Evolutionary conservation across 2,329 filamentous ascomycete species (phyloP), one percentile per base, ranked within the genome.

Genomic region (Arthrobotrys conoides): DNA sequence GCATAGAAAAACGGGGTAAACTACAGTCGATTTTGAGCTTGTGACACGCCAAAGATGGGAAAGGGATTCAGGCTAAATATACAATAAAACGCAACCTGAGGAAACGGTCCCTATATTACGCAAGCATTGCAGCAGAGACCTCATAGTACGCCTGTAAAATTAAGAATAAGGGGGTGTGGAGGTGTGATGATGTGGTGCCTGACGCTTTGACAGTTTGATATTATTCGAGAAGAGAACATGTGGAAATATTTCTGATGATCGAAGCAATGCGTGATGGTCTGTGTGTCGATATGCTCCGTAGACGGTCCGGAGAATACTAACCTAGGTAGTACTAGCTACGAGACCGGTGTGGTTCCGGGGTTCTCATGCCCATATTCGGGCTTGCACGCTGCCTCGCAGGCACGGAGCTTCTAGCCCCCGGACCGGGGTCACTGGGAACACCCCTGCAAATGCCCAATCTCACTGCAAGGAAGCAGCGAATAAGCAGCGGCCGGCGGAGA

Each of bases 51-150:
- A 41, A 61, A 44, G 33, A 59, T n/a, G 22, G 53, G 53, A 22
- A 18, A 18, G 22, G n/a, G 20, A 44, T 61, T 61, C 57, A 78
- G 75, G 75, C 75, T 78, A 78, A 78, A 78, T 63, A 24, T 20
- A 61, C 30, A 63, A 77, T 59, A 46, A 77, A 67, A 77, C 73
- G 67, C 67, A 67, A 77, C 22, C 53, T 61, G 65, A 16, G 61
- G 63, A 53, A 67, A 53, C 33, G 46, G 67, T 27, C 41, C 63
- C 44, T 72, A 67, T 24, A 69, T 78, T 78, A 78, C 75, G 75
- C 75, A 78, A 78, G 30, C 33, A 38, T 51, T 72, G 73, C 73
- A 71, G 67, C 59, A 66, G 9, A 38, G 18, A 36, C 46, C 20
- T 10, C 18, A 5, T 46, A 30, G 27, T 30, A 18, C 18, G n/a